A percentile compares a stretch with the other conserved stretches of the same genome.
Conservation (phyloP, 192 early-diverging fungal genomes). For the Entomortierella beljakovae region DNA sequence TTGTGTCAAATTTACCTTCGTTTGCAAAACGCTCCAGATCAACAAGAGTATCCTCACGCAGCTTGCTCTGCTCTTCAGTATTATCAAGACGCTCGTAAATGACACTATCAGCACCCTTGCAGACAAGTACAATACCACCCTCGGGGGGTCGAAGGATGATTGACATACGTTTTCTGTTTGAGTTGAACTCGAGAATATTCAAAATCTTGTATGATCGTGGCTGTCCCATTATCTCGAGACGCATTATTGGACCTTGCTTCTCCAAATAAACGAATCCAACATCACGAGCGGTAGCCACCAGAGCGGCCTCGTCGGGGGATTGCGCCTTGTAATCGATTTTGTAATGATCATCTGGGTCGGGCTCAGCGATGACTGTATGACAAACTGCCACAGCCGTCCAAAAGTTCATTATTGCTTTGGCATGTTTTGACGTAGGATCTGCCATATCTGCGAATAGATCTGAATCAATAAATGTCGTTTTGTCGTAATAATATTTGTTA, state of each 20-base stretch:
- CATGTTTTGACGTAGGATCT: constrained; percentile 63
- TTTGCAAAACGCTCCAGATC: constrained; percentile 92
- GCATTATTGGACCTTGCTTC: constrained; percentile 75
- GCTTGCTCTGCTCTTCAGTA: constrained; percentile 69
- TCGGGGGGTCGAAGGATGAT: constrained; percentile 86
- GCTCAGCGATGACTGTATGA: constrained; percentile 86
- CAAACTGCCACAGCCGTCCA: constrained; percentile 89
- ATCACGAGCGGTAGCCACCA: constrained; percentile 88
- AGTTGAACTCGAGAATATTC: constrained; percentile 91
- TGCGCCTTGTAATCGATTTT: constrained; percentile 89
- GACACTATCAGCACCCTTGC: constrained; percentile 95
- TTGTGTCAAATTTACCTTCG: constrained; percentile 53
- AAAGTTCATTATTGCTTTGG: constrained; percentile 78
- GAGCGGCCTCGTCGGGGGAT: constrained; percentile 94
- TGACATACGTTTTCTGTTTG: constrained; percentile 96
- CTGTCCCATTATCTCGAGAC: constrained; percentile 81
- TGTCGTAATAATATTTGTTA: constrained; percentile 72
- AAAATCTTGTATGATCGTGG: constrained; percentile 72
- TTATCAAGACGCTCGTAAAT: constrained; percentile 85
- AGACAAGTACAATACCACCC: constrained; percentile 80
- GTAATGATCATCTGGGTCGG: constrained; percentile 59
- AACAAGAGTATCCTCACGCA: constrained; percentile 74
- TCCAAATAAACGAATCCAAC: constrained; percentile 86
- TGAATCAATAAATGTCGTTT: constrained; percentile 79
- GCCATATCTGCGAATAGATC: constrained; percentile 73